Conservation (phyloP, 148 eudicot species). For the Arctostaphylos glauca region DNA sequence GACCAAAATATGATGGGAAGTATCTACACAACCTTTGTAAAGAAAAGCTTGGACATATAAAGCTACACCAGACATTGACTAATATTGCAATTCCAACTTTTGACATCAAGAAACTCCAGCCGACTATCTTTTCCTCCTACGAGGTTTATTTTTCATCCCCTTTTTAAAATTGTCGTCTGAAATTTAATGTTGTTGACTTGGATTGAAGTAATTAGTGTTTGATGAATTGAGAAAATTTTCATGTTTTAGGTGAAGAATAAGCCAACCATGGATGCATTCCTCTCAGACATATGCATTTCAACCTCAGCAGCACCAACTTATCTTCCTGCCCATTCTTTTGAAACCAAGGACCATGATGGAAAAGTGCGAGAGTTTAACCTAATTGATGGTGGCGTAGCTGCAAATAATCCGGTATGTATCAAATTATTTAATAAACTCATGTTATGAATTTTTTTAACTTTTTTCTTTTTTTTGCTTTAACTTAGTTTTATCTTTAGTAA, state of each 20-base stretch:
- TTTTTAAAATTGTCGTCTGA: background rate
- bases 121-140: slow-evolving; percentile 14
- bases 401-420: slow-evolving; percentile 14
- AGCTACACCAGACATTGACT: slow-evolving; percentile 12
- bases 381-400: slow-evolving; percentile 18
- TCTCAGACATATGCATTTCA: slow-evolving; percentile 17
- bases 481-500: background rate
- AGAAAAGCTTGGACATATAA: slow-evolving; percentile 9
- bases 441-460: background rate
- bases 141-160: slow-evolving; percentile 4
- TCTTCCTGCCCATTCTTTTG: slow-evolving; percentile 18
- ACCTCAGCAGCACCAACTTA: slow-evolving; percentile 20
- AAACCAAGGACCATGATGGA: background rate
- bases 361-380: slow-evolving; percentile 13
- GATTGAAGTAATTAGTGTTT: background rate
- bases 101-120: slow-evolving; percentile 19
- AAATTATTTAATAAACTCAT: background rate
- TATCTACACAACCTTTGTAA: slow-evolving; percentile 7
- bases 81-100: slow-evolving; percentile 21
- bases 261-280: slow-evolving; percentile 8
- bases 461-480: background rate
- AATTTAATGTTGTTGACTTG: background rate
- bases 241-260: slow-evolving; percentile 12
- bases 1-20: slow-evolving; percentile 21
- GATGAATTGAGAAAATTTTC: background rate